Evolutionary conservation across 208 protist genomes (phyloP), one percentile per base, ranked within the genome.

Genomic region (Crithidia brevicula): DNA sequence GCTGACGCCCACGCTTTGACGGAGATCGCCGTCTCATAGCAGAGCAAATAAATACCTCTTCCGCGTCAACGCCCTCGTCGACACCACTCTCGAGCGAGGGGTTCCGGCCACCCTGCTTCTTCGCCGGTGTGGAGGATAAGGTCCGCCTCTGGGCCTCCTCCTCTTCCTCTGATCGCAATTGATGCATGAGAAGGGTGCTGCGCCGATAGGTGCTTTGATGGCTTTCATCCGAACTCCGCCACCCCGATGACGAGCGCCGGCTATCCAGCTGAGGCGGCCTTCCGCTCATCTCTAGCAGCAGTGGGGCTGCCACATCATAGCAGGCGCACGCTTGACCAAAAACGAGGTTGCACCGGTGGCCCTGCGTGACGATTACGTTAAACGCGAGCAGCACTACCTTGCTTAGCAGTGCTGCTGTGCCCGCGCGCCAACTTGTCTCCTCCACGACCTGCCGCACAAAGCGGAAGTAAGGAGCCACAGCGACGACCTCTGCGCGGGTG

Each of bases 261-360:
- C 70, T 70, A 8, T 28, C 22, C 38, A 33, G 70, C n/a, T 22
- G 47, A 5, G 70, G 65, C 20, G 28, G 3, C 16, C 11, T 54
- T 27, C 46, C 33, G 13, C 49, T 45, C 33, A 50, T 62, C 5
- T 22, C 13, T 4, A 75, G 61, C 36, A 75, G 51, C 18, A 68
- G 23, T 22, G 69, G 81, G 0, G 84, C 80, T 11, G 91, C 81
- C 18, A 75, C 67, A 43, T 88, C 78, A 72, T 95, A 95, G 81
- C 89, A 95, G 16, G 76, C 73, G 23, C 76, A 92, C 8, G 89
- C 89, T 71, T 92, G 89, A 4, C 89, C 89, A 77, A 92, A 92
- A 59, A 81, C 60, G 18, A 95, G 67, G 64, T 87, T 92, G 52
- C 79, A 80, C 30, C 86, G 80, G 25, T 86, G 74, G 25, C 68